phyloP scores from a whole-genome alignment of 306 rosid genomes.

The Ceratonia siliqua region DNA sequence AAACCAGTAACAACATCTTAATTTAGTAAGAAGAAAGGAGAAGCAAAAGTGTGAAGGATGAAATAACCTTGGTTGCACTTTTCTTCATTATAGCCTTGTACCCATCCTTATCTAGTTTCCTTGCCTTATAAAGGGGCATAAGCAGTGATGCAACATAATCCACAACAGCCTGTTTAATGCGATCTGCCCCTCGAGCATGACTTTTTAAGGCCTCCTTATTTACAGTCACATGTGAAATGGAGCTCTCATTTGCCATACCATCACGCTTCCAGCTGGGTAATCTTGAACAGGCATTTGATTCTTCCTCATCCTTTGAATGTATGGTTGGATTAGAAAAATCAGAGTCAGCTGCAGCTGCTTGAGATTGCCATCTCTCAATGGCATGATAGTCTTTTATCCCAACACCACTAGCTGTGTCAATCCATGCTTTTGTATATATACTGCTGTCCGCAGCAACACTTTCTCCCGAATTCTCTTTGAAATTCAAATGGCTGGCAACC shows the following conservation, averaged over 20 bases:
- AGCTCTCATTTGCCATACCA: slow-evolving; percentile 79
- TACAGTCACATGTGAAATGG: slow-evolving; percentile 89
- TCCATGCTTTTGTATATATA: slow-evolving; percentile 95
- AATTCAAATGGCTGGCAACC: slow-evolving; percentile 75
- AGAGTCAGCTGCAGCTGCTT: slow-evolving; percentile 92
- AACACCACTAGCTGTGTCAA: slow-evolving; percentile 83
- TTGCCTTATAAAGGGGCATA: slow-evolving; percentile 97
- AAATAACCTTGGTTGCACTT: slow-evolving; percentile 90
- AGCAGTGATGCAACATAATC: slow-evolving; percentile 97
- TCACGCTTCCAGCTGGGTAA: slow-evolving; percentile 73
- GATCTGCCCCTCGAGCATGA: slow-evolving; percentile 87
- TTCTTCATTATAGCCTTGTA: slow-evolving; percentile 99
- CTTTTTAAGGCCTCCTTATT: slow-evolving; percentile 65
- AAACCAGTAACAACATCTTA: slow-evolving; percentile 8
- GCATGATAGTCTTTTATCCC: slow-evolving; percentile 89
- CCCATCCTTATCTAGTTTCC: slow-evolving; percentile 89
- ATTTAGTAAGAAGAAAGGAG: slow-evolving; percentile 29
- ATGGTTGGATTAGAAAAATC: slow-evolving; percentile 51
- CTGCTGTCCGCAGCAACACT: slow-evolving; percentile 90
- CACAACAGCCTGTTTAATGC: slow-evolving; percentile 93
- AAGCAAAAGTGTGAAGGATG: slow-evolving; percentile 25
- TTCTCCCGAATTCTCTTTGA: slow-evolving; percentile 97
- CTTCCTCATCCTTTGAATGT: slow-evolving; percentile 84
- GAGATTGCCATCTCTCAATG: slow-evolving; percentile 98
- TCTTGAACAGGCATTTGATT: slow-evolving; percentile 81